phyloP scores from a whole-genome alignment of 768 basidiomycete genomes.

The Leccinum subgranulosum region DNA sequence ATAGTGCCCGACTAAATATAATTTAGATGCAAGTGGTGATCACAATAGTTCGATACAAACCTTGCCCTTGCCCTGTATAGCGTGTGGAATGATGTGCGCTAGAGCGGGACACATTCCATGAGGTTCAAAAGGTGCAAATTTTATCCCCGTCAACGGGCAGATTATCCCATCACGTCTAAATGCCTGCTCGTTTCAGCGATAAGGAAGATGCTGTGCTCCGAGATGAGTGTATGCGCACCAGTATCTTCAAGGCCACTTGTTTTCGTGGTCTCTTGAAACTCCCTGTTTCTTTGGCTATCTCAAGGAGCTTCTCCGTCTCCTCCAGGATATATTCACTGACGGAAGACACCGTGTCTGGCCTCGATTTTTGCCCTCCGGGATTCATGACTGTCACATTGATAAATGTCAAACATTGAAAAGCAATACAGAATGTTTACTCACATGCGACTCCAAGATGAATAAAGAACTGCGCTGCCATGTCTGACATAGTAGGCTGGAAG shows the following conservation, averaged over 20 bases:
- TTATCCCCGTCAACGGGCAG: background rate
- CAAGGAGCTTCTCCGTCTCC: background rate
- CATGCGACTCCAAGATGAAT: conserved; percentile 2
- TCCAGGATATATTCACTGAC: background rate
- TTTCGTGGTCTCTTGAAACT: background rate
- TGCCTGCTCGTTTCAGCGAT: background rate
- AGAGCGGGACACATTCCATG: background rate
- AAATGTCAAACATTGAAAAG: background rate
- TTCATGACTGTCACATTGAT: conserved; percentile 1
- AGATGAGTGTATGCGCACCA: too few relatives aligned
- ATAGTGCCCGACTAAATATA: background rate
- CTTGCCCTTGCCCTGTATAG: background rate
- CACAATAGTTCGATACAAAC: background rate
- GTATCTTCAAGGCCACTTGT: background rate
- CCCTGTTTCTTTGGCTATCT: background rate
- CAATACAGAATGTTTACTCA: background rate
- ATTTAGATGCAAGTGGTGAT: background rate
- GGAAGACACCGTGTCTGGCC: background rate
- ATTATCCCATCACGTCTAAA: background rate
- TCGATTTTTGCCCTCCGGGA: background rate
- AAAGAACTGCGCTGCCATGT: background rate
- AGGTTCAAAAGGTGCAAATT: background rate
- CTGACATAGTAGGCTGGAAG: background rate
- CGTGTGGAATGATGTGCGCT: background rate
- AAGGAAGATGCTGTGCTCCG: background rate